Evolutionary conservation across 345 rosid species (phyloP), one percentile per base, ranked within the genome.

Genomic region (Citrus glauca): DNA sequence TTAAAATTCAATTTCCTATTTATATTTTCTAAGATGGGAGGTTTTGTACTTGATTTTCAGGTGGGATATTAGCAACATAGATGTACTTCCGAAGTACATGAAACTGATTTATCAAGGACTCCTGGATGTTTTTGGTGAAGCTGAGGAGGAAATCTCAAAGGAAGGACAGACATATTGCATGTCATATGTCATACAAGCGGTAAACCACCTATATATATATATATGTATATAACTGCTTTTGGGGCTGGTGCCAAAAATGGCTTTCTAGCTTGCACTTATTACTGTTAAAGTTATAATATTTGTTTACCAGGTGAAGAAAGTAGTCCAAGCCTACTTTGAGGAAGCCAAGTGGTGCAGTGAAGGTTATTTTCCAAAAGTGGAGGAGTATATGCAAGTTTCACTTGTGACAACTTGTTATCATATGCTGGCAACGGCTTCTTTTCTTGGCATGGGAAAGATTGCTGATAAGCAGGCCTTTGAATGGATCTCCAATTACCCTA

Each of bases 311-410:
- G 7, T 69, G 55, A 69, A 69, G 56, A 40, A 16, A 69, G 1
- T 24, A 42, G 33, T 69, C 2, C 2, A 10, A 25, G 56, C 72
- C 13, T 87, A 81, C 65, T 67, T 74, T 9, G 27, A 62, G 48
- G 86, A 87, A 81, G 81, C 79, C 22, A 81, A 70, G 71, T 85
- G 90, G 86, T 75, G 65, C 63, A 76, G 32, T 38, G 66, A 65
- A 17, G 61, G 61, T 1, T 50, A 61, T 37, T 30, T 57, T 8
- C 90, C 86, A 37, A 77, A 82, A 5, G 25, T 83, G 14, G 72
- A 87, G 25, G 87, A 83, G 57, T 83, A 85, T 40, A 65, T 80
- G 53, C 64, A 67, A 6, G 61, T 74, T 72, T 82, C 84, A 37
- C 13, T 65, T 9, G 75, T 72, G 16, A 75, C 63, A 4, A 27